Base-by-base conservation (phyloP, 768 basidiomycete species). In the Roridomyces roridus region DNA sequence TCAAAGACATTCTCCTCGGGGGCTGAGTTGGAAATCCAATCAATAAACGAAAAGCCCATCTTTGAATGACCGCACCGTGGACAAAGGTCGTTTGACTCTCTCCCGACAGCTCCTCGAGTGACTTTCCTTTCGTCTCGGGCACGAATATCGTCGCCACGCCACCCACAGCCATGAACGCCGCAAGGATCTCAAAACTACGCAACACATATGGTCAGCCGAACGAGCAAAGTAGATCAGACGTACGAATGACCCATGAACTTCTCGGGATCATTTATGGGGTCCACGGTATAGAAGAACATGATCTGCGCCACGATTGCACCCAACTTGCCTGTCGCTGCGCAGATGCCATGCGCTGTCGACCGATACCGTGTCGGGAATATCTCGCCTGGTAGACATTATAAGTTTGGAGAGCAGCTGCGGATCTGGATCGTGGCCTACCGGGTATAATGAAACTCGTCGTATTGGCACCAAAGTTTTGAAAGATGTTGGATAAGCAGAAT, bases 341-440 rank as follows among this genome's bases (percentile, higher is more conserved):
- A 87, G 63, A 94, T 89, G 71, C 92, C 92, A 65, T 93, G 89
- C 7, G 82, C 88, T 5, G 91, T 92, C 4, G 90, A 91, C 59
- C 93, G 85, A 70, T 94, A 93, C 42, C 92, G 89, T 1, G 92
- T 95, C 1, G 92, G 92, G 84, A 92, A 94, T 26, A 78, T 82
- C 69, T 94, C 92, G 60, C 89, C n/a, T n/a, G n/a, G n/a, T n/a
- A n/a, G n/a, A n/a, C n/a, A n/a, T n/a, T n/a, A n/a, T n/a, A n/a
- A n/a, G n/a, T n/a, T n/a, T n/a, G n/a, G n/a, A n/a, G n/a, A n/a
- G n/a, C n/a, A n/a, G n/a, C n/a, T n/a, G n/a, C n/a, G n/a, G n/a
- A n/a, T n/a, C n/a, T n/a, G n/a, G n/a, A n/a, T n/a, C n/a, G n/a
- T n/a, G n/a, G n/a, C n/a, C n/a, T n/a, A n/a, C n/a, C 90, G 0